Base-by-base conservation (phyloP, 768 basidiomycete genomes). In the Podaxis rugospora region DNA sequence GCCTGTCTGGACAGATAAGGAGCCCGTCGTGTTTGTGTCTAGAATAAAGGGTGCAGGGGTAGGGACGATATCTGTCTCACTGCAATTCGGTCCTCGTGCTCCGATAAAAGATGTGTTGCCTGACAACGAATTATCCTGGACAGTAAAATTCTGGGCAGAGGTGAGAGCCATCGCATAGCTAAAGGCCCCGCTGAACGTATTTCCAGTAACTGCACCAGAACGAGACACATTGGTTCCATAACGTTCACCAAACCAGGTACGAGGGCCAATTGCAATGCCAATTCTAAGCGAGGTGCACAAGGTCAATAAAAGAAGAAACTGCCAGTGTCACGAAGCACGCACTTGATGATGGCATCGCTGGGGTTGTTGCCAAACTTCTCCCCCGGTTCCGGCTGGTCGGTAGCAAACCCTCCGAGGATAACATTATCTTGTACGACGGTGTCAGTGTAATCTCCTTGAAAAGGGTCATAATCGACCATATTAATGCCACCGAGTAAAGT, bases 31-130 rank as follows among this genome's bases (percentile, higher is more conserved):
- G 61, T 67, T 79, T 54, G 66, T 68, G 61, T 85, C 83, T 32
- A 84, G 69, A 54, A 92, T 77, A 67, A 89, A 90, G 4, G 89
- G 72, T 25, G 80, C 77, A 18, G 88, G 82, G 5, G 69, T 50
- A 23, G 88, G 89, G 3, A 81, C 77, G 27, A 70, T 63, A 59
- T 85, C 81, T 23, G 67, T 70, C 23, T 72, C 62, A 28, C 77
- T 82, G 71, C 90, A 92, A 62, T 89, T 86, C 3, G 84, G 83
- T 4, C 89, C 89, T 5, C 78, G 79, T 11, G 77, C 76, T 40
- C 90, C 90, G 61, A 92, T 85, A 72, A 91, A 92, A 5, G 88
- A 84, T 5, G 86, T 88, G 69, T 91, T 91, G 11, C 85, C 88
- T 5, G 82, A 55, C 39, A 92, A 74, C 6, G 70, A 58, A 69